Percentiles rank a stretch among this genome's conserved stretches.
Conservation (phyloP, 305 asterid genomes). For the Petunia hybrid region DNA sequence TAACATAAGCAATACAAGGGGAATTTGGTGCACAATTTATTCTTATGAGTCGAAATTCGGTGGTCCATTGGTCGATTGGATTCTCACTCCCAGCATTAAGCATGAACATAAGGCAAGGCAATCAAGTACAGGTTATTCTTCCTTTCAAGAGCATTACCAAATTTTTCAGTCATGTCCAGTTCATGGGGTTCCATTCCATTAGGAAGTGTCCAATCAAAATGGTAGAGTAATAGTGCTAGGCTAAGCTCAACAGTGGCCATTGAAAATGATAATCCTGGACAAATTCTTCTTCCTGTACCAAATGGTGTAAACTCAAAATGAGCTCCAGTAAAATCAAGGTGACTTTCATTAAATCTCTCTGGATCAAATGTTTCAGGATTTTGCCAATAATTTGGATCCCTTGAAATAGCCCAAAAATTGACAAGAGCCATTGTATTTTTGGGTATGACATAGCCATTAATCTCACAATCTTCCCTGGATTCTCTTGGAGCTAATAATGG, state of each 20-base stretch:
- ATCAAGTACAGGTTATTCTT: constrained; percentile 16
- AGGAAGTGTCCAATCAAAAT: constrained; percentile 28
- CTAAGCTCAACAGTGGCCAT: constrained; percentile 10
- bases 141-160: constrained; percentile 17
- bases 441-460: background rate
- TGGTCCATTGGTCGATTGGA: background rate
- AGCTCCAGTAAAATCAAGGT: constrained; percentile 19
- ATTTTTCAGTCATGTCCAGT: constrained; percentile 15
- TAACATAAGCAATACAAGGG: background rate
- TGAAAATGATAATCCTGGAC: constrained; percentile 19
- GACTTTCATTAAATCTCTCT: constrained; percentile 17
- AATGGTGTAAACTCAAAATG: constrained; percentile 11
- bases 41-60: background rate
- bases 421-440: constrained; percentile 24
- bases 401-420: constrained; percentile 26
- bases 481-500: constrained; percentile 27
- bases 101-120: background rate
- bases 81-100: background rate
- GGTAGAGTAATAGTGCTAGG: constrained; percentile 20
- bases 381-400: constrained; percentile 28
- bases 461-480: constrained; percentile 29
- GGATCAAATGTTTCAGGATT: constrained; percentile 24
- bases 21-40: background rate
- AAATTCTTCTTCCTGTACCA: constrained; percentile 22
- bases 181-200: constrained; percentile 20